Evolutionary conservation across 352 stramenopile genomes (phyloP).

Genomic region (Phytophthora hybrid): DNA sequence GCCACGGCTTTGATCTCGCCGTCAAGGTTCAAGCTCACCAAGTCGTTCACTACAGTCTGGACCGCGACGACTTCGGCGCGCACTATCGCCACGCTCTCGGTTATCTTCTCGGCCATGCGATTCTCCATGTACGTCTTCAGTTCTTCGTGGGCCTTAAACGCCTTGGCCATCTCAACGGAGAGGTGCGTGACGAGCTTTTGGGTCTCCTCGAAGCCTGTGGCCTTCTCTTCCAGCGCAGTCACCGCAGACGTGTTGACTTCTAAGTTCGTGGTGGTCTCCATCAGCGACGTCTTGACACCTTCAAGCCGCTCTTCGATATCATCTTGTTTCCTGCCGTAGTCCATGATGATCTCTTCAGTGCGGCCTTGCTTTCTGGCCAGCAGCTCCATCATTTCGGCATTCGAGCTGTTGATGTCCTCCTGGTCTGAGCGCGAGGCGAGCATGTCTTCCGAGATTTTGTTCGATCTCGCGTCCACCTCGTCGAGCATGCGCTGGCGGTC

Average conservation of each 20-base stretch:
- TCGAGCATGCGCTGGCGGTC: slow-evolving; percentile 66
- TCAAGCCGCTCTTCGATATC: slow-evolving; percentile 43
- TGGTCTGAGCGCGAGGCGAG: slow-evolving; percentile 70
- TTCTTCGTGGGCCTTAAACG: slow-evolving; percentile 48
- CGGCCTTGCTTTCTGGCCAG: slow-evolving; percentile 60
- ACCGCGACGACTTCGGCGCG: slow-evolving; percentile 61
- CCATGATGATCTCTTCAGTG: slow-evolving; percentile 65
- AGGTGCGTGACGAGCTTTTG: slow-evolving; percentile 56
- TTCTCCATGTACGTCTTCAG: slow-evolving; percentile 64
- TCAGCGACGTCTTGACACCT: slow-evolving; percentile 54
- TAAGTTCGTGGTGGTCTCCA: slow-evolving; percentile 66
- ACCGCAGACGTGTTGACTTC: slow-evolving; percentile 50
- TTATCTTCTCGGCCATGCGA: slow-evolving; percentile 60
- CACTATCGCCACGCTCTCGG: slow-evolving; percentile 57
- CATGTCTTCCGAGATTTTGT: slow-evolving; percentile 75
- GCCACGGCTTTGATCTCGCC: slow-evolving; percentile 61
- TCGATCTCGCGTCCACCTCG: slow-evolving; percentile 67
- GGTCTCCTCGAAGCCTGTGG: slow-evolving; percentile 65
- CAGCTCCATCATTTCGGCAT: slow-evolving; percentile 69
- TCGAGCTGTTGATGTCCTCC: slow-evolving; percentile 85
- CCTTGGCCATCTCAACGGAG: slow-evolving; percentile 50
- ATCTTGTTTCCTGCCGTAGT: slow-evolving; percentile 63
- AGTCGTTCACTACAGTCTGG: slow-evolving; percentile 56
- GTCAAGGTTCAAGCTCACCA: slow-evolving; percentile 70
- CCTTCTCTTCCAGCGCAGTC: slow-evolving; percentile 60